phyloP scores from a whole-genome alignment of 139 green algal genomes.

The Mychonastes homosphaera region DNA sequence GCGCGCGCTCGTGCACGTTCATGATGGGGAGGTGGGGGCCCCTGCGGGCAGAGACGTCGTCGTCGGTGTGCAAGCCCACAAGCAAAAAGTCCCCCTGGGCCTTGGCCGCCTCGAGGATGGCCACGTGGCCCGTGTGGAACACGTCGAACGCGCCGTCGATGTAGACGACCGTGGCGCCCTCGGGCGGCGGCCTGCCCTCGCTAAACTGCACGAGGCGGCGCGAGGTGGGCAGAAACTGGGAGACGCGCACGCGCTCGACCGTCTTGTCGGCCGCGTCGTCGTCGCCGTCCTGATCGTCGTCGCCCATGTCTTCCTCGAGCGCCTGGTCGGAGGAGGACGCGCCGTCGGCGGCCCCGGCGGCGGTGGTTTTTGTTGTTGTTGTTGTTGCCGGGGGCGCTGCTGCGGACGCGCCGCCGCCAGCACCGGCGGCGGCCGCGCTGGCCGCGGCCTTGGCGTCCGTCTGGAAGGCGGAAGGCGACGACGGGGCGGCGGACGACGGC shows the following conservation, averaged over 20 bases:
- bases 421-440: no score
- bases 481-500: no score
- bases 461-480: no score
- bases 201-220: constrained; percentile 87
- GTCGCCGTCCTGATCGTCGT: constrained; percentile 11
- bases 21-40: constrained; percentile 92
- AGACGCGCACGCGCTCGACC: constrained; percentile 26
- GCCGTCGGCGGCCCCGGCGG: no score
- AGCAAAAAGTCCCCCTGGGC: constrained; percentile 88
- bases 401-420: no score
- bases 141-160: constrained; percentile 98
- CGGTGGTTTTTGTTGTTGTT: no score
- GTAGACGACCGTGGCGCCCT: constrained; percentile 79
- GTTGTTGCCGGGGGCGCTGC: no score
- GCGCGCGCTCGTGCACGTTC: constrained; percentile 89
- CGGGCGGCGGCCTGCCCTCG: constrained; percentile 42
- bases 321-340: constrained; percentile 28
- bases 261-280: not conserved
- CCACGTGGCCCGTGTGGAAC: constrained; percentile 93
- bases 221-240: constrained; percentile 86
- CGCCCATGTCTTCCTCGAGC: constrained; percentile 8
- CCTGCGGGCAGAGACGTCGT: constrained; percentile 66
- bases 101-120: constrained; percentile 81
- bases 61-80: constrained; percentile 92
- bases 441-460: no score